Evolutionary conservation across 2,329 filamentous ascomycete species (phyloP), one percentile per base, ranked within the genome.

Genomic region (Nemania abortiva): DNA sequence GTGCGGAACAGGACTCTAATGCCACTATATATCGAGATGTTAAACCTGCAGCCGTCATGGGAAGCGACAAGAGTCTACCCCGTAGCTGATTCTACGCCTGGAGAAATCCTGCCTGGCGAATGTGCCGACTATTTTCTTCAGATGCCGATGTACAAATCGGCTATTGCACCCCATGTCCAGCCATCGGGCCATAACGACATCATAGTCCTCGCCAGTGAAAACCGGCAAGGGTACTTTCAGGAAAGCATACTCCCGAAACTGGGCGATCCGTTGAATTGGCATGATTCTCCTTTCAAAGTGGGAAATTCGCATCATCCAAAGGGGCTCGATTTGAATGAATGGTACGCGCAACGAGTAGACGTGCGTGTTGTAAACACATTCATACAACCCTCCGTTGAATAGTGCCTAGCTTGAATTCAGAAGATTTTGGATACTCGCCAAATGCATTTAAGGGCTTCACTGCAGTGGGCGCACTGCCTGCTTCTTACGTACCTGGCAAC

Each of bases 11-110:
- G 15, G 22, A 57, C 20, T 34, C 37, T n/a, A 10, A 57, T n/a
- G 6, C 18, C 34, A 45, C 11, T 57, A 13, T 57, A 27, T 24
- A 29, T 57, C 34, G 55, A 57, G 39, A 57, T 57, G 7, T 9
- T 57, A 57, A 22, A 57, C 9, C 55, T 57, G n/a, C 34, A 42
- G 18, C 55, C 55, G 2, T 45, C 37, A 10, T 57, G 37, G 55
- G 22, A 57, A 20, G 55, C 22, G 10, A 29, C 37, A 24, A 57
- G 37, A 22, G 22, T 57, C 55, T 57, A 57, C 15, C 54, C 54
- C 11, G 24, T 42, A 2, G 1, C 20, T 3, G 54, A 22, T 20
- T 42, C 39, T 29, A 1, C 2, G 2, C 54, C 37, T 27, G 27
- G 6, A 20, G 22, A 27, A 2, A 0, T 57, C 6, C 37, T 24